Conservation (phyloP, 192 early-diverging fungal genomes). For the Linnemannia hyalina region DNA sequence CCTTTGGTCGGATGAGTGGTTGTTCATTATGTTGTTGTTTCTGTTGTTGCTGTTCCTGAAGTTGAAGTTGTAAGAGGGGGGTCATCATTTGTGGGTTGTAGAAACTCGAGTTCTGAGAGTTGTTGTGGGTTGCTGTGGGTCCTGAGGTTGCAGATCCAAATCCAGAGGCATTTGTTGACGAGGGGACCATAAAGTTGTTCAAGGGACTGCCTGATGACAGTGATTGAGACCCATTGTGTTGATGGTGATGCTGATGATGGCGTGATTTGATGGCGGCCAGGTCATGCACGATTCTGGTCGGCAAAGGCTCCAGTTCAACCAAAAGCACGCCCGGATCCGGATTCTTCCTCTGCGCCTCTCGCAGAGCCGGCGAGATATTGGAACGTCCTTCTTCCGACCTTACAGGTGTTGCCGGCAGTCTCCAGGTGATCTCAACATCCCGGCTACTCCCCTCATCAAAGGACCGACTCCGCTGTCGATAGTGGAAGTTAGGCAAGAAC, state of each 20-base stretch:
- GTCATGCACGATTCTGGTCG: conserved; percentile 12
- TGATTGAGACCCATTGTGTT: neutral
- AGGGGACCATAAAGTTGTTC: conserved; percentile 7
- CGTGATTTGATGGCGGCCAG: conserved; percentile 10
- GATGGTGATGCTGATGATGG: neutral
- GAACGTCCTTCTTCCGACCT: neutral
- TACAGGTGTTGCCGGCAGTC: neutral
- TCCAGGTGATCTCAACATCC: neutral
- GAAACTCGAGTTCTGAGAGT: neutral
- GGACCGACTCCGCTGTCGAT: conserved; percentile 30
- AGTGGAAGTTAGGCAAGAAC: conserved; percentile 16
- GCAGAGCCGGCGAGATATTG: conserved; percentile 21
- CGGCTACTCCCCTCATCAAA: conserved; percentile 14
- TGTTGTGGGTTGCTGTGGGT: neutral
- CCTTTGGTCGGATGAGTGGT: neutral
- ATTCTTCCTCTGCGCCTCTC: conserved; percentile 17
- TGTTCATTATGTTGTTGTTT: neutral
- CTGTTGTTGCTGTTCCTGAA: neutral
- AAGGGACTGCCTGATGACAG: neutral
- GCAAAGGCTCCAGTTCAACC: conserved; percentile 25
- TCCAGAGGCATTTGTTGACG: conserved; percentile 11
- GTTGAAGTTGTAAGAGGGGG: conserved; percentile 9
- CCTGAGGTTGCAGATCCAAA: neutral
- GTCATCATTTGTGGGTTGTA: neutral
- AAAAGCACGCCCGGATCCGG: conserved; percentile 30